Percentiles rank a stretch among this genome's conserved stretches.
Conservation (phyloP, 176 grass and related monocot species). For the Thalia dealbata region DNA sequence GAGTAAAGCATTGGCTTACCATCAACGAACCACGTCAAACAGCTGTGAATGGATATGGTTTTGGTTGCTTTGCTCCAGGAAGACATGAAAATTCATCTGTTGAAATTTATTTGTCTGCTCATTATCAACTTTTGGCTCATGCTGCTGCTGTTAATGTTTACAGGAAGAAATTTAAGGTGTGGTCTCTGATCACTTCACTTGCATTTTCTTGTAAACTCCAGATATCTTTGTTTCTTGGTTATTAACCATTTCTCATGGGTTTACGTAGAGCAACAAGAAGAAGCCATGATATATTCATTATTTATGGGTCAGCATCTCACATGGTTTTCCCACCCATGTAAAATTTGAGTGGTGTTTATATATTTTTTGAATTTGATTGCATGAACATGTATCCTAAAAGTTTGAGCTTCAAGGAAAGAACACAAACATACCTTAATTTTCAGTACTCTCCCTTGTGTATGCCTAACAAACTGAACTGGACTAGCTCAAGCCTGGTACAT, state of each 20-base stretch:
- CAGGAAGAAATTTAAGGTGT: constrained; percentile 77
- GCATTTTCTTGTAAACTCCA: background rate
- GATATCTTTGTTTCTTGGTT: constrained; percentile 9
- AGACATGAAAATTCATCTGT: constrained; percentile 35
- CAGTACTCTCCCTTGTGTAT: too few relatives aligned
- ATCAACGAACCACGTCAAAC: constrained; percentile 99
- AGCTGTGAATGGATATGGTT: constrained; percentile 76
- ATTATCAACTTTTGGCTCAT: constrained; percentile 93
- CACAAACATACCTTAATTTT: too few relatives aligned
- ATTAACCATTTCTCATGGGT: background rate
- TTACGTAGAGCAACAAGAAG: too few relatives aligned
- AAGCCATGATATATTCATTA: too few relatives aligned
- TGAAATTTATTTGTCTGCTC: constrained; percentile 58
- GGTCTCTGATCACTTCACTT: constrained; percentile 6
- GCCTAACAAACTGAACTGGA: too few relatives aligned
- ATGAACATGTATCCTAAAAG: too few relatives aligned
- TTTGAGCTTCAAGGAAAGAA: too few relatives aligned
- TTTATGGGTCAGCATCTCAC: too few relatives aligned
- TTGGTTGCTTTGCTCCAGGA: constrained; percentile 84
- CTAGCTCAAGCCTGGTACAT: too few relatives aligned
- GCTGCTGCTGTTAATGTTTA: constrained; percentile 76
- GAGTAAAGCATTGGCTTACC: constrained; percentile 94
- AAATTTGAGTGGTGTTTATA: background rate
- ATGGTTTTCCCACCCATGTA: background rate
- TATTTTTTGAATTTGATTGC: background rate